Conservation (phyloP, 495 filamentous ascomycete species). For the Hypoxylon fragiforme region DNA sequence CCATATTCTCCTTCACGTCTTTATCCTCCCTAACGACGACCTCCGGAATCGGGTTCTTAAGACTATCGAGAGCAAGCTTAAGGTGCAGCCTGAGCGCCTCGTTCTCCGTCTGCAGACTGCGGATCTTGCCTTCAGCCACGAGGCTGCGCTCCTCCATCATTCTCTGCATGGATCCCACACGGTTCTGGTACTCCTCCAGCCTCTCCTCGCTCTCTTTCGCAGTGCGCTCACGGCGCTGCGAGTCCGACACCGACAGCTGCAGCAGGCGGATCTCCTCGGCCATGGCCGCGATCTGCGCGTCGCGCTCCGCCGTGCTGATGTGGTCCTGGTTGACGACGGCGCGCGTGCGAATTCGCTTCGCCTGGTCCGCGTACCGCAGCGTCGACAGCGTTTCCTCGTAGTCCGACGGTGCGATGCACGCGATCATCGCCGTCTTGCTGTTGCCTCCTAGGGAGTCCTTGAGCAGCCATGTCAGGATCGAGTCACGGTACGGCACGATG, state of each 20-base stretch:
- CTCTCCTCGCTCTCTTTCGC: slow-evolving; percentile 64
- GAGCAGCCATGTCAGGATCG: slow-evolving; percentile 94
- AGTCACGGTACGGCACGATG: slow-evolving; percentile 93
- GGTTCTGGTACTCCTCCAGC: slow-evolving; percentile 88
- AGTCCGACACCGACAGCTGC: slow-evolving; percentile 72
- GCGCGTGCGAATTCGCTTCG: slow-evolving; percentile 94
- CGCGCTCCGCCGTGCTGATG: slow-evolving; percentile 82
- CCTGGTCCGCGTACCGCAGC: slow-evolving; percentile 95
- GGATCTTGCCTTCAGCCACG: slow-evolving; percentile 89
- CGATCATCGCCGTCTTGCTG: slow-evolving; percentile 98
- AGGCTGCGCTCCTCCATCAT: slow-evolving; percentile 90
- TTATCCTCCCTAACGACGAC: slow-evolving; percentile 44
- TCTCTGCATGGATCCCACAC: slow-evolving; percentile 82
- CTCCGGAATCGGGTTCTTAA: slow-evolving; percentile 82
- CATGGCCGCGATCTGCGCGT: slow-evolving; percentile 92
- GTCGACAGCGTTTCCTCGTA: slow-evolving; percentile 98
- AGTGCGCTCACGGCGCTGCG: slow-evolving; percentile 48
- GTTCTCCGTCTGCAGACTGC: slow-evolving; percentile 81
- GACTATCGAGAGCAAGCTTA: slow-evolving; percentile 78
- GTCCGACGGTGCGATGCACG: slow-evolving; percentile 91
- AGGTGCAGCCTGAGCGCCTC: slow-evolving; percentile 85
- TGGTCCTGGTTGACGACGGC: slow-evolving; percentile 95
- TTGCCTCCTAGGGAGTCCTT: slow-evolving; percentile 96
- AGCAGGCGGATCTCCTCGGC: slow-evolving; percentile 84
- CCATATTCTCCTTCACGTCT: slow-evolving; percentile 33